phyloP scores from a whole-genome alignment of 2,329 filamentous ascomycete genomes.

The Venturia effusa region DNA sequence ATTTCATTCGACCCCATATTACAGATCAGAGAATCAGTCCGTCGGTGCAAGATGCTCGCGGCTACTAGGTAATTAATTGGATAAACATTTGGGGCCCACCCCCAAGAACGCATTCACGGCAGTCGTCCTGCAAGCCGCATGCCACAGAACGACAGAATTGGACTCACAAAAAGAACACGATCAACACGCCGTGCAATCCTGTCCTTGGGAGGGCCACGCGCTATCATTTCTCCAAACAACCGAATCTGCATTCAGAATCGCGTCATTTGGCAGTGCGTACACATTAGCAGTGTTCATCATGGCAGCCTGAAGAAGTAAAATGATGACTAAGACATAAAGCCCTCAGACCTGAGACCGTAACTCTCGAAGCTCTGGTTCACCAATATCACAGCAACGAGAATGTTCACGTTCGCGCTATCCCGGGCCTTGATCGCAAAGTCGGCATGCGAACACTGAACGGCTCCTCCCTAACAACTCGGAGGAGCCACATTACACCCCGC shows the following conservation, averaged over 20 bases:
- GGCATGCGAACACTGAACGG: background rate
- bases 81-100: too few species aligned
- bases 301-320: background rate
- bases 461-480: background rate
- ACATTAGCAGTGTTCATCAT: too few species aligned
- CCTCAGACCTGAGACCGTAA: background rate
- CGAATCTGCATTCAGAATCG: background rate
- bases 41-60: too few species aligned
- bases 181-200: slow-evolving; percentile 4
- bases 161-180: slow-evolving; percentile 3
- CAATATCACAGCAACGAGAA: background rate
- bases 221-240: slow-evolving; percentile 6
- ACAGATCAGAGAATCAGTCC: too few species aligned
- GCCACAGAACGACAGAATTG: too few species aligned
- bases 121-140: too few species aligned
- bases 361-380: background rate
- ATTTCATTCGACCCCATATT: too few species aligned
- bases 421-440: background rate
- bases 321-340: background rate
- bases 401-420: background rate
- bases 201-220: slow-evolving; percentile 10
- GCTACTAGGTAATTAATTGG: too few species aligned
- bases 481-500: background rate
- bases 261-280: too few species aligned
- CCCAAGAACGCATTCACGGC: too few species aligned